Evolutionary conservation across 2,329 filamentous ascomycete species (phyloP), one percentile per base, ranked within the genome.

Genomic region (Aspergillus quadricinctus): DNA sequence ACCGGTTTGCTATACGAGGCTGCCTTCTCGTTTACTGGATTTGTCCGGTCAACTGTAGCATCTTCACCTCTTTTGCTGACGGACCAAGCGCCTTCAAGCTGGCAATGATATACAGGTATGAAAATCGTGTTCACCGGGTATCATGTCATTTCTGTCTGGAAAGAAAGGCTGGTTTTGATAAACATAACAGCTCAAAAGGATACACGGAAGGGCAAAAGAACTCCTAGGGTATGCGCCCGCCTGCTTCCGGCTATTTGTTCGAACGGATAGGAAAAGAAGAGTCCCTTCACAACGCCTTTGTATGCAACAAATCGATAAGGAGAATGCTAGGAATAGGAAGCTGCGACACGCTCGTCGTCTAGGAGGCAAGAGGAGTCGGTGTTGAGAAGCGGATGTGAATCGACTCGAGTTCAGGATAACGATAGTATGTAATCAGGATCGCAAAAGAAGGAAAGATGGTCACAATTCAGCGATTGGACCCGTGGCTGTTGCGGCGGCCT

Each of bases 401-500:
- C 41, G 52, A 48, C 48, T 49, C 31, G 19, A 51, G 48, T 46
- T 11, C 11, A 19, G 6, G 50, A 54, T 53, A 23, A 23, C 11
- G 11, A 11, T 23, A 23, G 14, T 45, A 45, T 19, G 41, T 19
- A 5, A 23, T 23, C 9, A 11, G 19, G 8, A 21, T 23, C n/a
- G 49, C 27, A 41, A 27, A 8, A 40, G 48, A 48, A 10, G 46
- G 54, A 48, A 23, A 23, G 23, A 46, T 29, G 28, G 29, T 72
- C 61, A 73, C 58, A 75, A 51, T 54, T 74, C 73, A 11, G 58
- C 66, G 8, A 74, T 60, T n/a, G 64, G 61, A 25, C 65, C 62
- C 35, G 69, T 68, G 17, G 69, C 66, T 21, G 73, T 70, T 43
- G 71, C 73, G 43, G 75, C 71, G 11, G 75, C 75, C 35, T 74